Conservation (phyloP, 176 grass and related monocot genomes). For the Cenchrus fungigraminus region DNA sequence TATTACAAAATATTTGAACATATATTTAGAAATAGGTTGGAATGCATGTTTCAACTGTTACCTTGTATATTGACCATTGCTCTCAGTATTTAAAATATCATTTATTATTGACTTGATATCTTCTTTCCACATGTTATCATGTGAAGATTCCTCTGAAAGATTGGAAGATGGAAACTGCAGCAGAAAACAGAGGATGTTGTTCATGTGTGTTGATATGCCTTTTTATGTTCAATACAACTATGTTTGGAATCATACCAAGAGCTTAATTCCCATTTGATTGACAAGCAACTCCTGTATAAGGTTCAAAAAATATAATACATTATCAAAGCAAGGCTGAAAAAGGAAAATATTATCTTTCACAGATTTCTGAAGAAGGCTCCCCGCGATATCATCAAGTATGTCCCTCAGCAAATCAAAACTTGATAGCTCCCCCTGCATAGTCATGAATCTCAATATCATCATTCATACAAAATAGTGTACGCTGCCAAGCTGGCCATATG, state of each 20-base stretch:
- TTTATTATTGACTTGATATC: constrained; percentile 54
- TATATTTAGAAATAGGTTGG: background rate
- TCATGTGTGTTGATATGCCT: constrained; percentile 10
- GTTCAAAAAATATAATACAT: constrained; percentile 83
- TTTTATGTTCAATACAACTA: constrained; percentile 46
- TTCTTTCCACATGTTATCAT: constrained; percentile 46
- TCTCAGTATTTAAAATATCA: constrained; percentile 59
- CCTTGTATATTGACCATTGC: constrained; percentile 44
- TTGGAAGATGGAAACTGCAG: constrained; percentile 60
- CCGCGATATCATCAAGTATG: constrained; percentile 79
- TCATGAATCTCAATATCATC: constrained; percentile 28
- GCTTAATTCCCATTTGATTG: constrained; percentile 67
- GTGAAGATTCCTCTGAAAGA: constrained; percentile 42
- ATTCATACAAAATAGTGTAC: constrained; percentile 25
- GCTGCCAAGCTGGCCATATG: constrained; percentile 21
- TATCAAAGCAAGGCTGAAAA: constrained; percentile 82
- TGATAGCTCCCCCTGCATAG: constrained; percentile 58
- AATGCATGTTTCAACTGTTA: constrained; percentile 35
- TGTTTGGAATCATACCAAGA: constrained; percentile 72
- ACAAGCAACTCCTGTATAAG: constrained; percentile 82
- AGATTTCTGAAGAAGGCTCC: constrained; percentile 67
- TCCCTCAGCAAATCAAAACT: constrained; percentile 58
- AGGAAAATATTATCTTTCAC: constrained; percentile 84
- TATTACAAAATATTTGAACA: constrained; percentile 16
- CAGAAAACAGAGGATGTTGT: constrained; percentile 26